Evolutionary conservation across 2,329 filamentous ascomycete genomes (phyloP), one percentile per base, ranked within the genome.

Genomic region (Sclerotinia sclerotiorum): DNA sequence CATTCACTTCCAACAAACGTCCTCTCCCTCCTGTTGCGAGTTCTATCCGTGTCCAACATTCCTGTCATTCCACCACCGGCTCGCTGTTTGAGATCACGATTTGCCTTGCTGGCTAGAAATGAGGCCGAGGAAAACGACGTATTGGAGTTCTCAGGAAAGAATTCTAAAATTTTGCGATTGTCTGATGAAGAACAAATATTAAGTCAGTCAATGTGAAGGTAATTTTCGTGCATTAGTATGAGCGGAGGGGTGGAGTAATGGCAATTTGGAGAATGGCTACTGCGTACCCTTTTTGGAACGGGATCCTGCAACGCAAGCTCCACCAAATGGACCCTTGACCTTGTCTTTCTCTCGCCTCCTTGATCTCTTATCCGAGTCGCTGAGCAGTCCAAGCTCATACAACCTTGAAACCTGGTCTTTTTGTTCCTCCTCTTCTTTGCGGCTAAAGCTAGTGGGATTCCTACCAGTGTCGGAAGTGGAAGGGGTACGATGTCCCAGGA

Each of bases 1-100:
- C 95, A 99, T 81, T 96, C 92, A 78, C 89, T 93, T 57, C 95
- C 95, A 67, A 98, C 91, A 80, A 97, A 98, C 2, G 94, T 99
- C 78, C 95, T 87, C 81, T 98, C 94, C 77, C 94, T 87, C 77
- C 95, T 87, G 73, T 88, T 89, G 73, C 93, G 89, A 75, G 87
- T 89, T 76, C 92, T 86, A 76, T 97, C 93, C 65, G 90, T 84
- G 76, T 90, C 88, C 83, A 93, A 87, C 79, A 87, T 86, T 76
- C 86, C 86, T 67, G 87, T 84, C 82, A 89, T 88, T 73, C 73
- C 74, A 71, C 74, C 73, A 48, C 74, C 74, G 46, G 74, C 70
- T 73, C 74, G 72, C 42, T 70, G 74, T 64, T 70, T 74, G 39
- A 76, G 61, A 51, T 74, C 73, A 62, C 71, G 68, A 15, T 69